These are phyloP conservation scores for Talaromyces sp. DNA, from an alignment of 2,329 filamentous ascomycete species.

Conservation along the genomic window DNA sequence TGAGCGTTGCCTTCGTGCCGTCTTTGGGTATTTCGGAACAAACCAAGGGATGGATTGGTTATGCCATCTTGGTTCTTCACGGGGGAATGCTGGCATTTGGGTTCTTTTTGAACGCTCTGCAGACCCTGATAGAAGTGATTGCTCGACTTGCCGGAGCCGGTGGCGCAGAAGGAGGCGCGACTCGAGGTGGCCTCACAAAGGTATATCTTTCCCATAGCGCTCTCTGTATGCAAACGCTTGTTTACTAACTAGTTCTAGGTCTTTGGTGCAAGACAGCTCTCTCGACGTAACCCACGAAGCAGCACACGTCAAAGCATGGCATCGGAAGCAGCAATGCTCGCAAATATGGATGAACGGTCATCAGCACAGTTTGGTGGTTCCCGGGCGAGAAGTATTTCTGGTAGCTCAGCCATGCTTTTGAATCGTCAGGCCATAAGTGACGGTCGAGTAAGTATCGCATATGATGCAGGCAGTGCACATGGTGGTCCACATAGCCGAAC, in stretches of 20 bases:
- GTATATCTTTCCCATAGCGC: conserved; percentile 37
- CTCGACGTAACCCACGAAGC: conserved; percentile 66
- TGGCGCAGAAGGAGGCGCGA: conserved; percentile 67
- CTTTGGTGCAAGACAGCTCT: conserved; percentile 86
- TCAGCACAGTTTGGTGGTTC: conserved; percentile 54
- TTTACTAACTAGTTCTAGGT: conserved; percentile 47
- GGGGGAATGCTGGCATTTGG: conserved; percentile 81
- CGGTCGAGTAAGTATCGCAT: conserved; percentile 51
- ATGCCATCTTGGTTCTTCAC: conserved; percentile 83
- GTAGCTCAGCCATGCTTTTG: conserved; percentile 62
- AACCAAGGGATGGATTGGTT: conserved; percentile 91
- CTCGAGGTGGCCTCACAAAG: conserved; percentile 80
- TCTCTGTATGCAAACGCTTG: neutral
- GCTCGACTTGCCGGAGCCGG: conserved; percentile 81
- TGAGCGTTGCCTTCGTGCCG: conserved; percentile 82
- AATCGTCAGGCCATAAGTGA: conserved; percentile 50
- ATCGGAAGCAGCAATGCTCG: conserved; percentile 78
- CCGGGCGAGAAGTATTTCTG: conserved; percentile 59
- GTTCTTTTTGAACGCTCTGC: conserved; percentile 87
- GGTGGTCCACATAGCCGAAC: conserved; percentile 52
- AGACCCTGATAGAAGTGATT: conserved; percentile 84
- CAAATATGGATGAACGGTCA: conserved; percentile 63
- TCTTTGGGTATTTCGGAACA: conserved; percentile 75
- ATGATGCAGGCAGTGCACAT: conserved; percentile 53
- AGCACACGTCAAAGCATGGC: conserved; percentile 71